Evolutionary conservation across 441 rosid genomes (phyloP), one percentile per base, ranked within the genome.

Genomic region (Gossypium trilobum): DNA sequence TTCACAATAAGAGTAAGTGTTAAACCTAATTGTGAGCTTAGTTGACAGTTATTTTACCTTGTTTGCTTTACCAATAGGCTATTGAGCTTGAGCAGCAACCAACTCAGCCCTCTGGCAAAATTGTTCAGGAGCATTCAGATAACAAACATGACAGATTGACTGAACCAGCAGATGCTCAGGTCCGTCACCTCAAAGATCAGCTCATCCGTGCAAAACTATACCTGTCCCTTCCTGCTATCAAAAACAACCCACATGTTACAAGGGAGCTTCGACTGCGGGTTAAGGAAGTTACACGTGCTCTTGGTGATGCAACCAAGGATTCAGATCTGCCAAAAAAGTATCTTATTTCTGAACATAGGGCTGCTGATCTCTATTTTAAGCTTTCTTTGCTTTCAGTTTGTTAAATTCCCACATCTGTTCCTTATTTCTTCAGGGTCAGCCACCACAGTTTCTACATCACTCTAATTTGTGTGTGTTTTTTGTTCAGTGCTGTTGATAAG

Each of bases 121-220:
- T 13, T 58, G 66, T 58, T 54, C 72, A 51, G 75, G 82, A 77
- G 60, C 73, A 39, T 27, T n/a, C 36, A 58, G 76, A 72, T 55
- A 31, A 73, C 54, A 78, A 68, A 70, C 11, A 48, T 25, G 81
- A 79, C 67, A 84, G 79, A 60, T 75, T 19, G 75, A 27, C 76
- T 10, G 82, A 77, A 44, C 83, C 80, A 70, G 74, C 65, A 20
- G 91, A 85, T 87, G 82, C 86, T 73, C 83, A 76, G 48, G 80
- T 86, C n/a, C 82, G 84, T 14, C 89, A 82, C 68, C 83, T 89
- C 55, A 87, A 86, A 82, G 94, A 89, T 77, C 92, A 84, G 79
- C 86, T 89, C 39, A 84, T 89, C 74, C 85, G 84, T 78, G 91
- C 94, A 65, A 89, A 79, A 80, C 86, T 89, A 5, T 89, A 85